Evolutionary conservation across 805 yeast genomes (phyloP), one percentile per base, ranked within the genome.

Genomic region (Blastobotrys americana): DNA sequence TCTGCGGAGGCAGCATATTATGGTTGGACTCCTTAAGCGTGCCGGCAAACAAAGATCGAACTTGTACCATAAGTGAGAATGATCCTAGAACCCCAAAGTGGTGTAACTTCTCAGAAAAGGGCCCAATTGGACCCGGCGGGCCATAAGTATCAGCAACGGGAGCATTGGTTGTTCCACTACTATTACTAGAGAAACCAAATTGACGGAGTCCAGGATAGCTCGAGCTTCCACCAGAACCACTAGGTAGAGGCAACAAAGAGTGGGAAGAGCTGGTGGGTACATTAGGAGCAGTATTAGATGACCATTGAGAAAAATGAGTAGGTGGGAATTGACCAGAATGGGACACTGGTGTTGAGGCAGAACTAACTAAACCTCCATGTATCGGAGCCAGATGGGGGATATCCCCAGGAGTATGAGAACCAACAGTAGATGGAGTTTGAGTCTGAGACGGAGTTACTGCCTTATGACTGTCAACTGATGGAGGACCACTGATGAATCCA

Each of bases 41-140:
- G 15, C 33, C 35, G 10, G 37, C 15, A 28, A 39, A 39, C 23
- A 39, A 16, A 8, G 33, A 8, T 3, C 42, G 33, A 3, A 39
- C 42, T 19, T 39, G 42, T 6, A 39, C 42, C 37, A 39, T 19
- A 16, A 39, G 33, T 3, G 42, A 39, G 31, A 27, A 39, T 17
- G 42, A 39, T 27, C 42, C 42, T 17, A 27, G 36, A 13, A 39
- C 21, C n/a, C 42, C 42, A 16, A 39, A 27, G 37, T 39, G 31
- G 33, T 34, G 36, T 3, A 39, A 37, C 25, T 39, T 39, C 18
- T 39, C 18, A 10, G 42, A 34, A 20, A 39, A 39, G n/a, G 31
- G 36, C 4, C 36, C 36, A 4, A 39, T 27, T 15, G 17, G 20
- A 19, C 37, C 37, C 5, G 13, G 17, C 37, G 16, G 18, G 6